phyloP scores from a whole-genome alignment of 805 yeast genomes.

The Schizosaccharomyces lindneri region DNA sequence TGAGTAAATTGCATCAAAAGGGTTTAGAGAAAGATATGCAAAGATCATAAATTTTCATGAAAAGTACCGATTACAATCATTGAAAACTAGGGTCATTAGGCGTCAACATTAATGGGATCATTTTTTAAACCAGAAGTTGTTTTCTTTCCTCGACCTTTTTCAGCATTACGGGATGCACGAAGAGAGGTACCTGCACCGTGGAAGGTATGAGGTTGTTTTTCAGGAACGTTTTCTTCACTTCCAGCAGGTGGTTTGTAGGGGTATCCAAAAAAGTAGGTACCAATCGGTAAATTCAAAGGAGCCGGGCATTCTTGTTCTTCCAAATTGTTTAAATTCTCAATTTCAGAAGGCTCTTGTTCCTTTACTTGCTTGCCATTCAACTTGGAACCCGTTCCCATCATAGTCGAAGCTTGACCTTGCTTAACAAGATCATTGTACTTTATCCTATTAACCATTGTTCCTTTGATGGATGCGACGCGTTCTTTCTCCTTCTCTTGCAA shows the following conservation, averaged over 20 bases:
- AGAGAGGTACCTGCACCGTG: neutral
- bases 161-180: neutral
- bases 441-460: constrained; percentile 7
- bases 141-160: neutral
- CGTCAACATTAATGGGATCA: neutral
- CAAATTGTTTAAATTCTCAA: neutral
- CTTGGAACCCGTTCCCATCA: constrained; percentile 42
- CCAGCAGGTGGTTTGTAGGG: constrained; percentile 19
- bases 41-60: too few species aligned
- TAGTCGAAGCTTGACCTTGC: constrained; percentile 10
- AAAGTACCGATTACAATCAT: neutral
- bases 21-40: too few species aligned
- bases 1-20: too few species aligned
- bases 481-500: constrained; percentile 2
- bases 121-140: neutral
- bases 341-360: neutral
- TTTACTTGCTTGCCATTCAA: constrained; percentile 24
- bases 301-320: constrained; percentile 22
- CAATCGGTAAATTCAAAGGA: constrained; percentile 50
- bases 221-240: neutral
- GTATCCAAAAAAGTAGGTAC: constrained; percentile 80
- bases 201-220: neutral
- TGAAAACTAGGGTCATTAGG: neutral
- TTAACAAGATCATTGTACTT: constrained; percentile 6
- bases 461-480: constrained; percentile 3